Evolutionary conservation across 2,329 filamentous ascomycete genomes (phyloP), one percentile per base, ranked within the genome.

Genomic region (Shiraia sp.): DNA sequence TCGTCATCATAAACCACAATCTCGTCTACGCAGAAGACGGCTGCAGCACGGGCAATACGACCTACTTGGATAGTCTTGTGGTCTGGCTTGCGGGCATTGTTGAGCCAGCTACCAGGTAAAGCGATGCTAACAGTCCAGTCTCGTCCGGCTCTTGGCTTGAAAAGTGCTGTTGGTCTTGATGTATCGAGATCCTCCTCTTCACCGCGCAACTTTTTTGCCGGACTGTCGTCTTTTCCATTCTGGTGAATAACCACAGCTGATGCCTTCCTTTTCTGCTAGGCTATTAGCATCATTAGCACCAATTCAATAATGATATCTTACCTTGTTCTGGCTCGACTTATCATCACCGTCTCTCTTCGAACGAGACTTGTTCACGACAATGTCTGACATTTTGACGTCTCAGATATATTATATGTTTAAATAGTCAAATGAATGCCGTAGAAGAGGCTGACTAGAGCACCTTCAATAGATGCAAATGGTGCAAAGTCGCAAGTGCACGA

Each of bases 1-100:
- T 77, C 79, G 69, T 95, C 90, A 61, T 92, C 83, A 67, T 87
- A 95, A 40, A 95, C 74, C 36, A 95, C 78, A 22, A 95, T 78
- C 71, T 95, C 90, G 64, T 95, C 90, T 53, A 95, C 79, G 59
- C 82, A 86, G 71, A 93, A 95, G 49, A 95, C 85, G 47, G 88
- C 86, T 36, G 90, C 79, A 24, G 88, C 88, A 38, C 90, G 87
- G 5, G 89, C 89, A 38, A 95, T 84, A 51, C 86, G 84, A 6
- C 86, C 87, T 1, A 85, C 86, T 33, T 87, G 76, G 33, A 79
- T 78, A 25, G 86, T 89, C 63, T 89, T 86, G 62, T 88, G 84
- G 46, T 95, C 88, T 49, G 85, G 82, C 8, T 85, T 87, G 43
- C 81, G 76, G 26, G 85, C 83, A 63, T 87, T 90, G 54, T 34